A percentile compares a stretch with the other conserved stretches of the same genome.
Evolutionary conservation across 73 alveolate genomes (phyloP).

Genomic region (Stentor coeruleus): DNA sequence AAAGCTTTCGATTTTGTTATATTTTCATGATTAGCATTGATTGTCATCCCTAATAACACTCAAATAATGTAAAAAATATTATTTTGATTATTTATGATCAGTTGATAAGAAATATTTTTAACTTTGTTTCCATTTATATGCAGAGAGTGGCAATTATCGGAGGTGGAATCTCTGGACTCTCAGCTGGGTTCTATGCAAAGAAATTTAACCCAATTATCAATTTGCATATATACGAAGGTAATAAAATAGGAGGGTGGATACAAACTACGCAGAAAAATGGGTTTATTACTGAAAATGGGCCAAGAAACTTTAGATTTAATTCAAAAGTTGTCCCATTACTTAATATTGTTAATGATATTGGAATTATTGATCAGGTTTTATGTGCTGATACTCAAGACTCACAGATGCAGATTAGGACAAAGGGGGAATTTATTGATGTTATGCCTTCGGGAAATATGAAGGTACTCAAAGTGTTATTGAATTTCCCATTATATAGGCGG

Average conservation of each 20-base stretch:
- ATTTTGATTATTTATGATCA: too few species aligned
- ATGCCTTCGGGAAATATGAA: background rate
- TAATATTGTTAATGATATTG: background rate
- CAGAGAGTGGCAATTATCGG: conserved; percentile 8
- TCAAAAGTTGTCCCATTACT: background rate
- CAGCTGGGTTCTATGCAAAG: background rate
- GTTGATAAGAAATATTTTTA: too few species aligned
- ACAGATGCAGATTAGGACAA: background rate
- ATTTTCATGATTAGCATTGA: too few species aligned
- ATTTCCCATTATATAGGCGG: conserved; percentile 6
- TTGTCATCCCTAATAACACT: too few species aligned
- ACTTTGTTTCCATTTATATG: too few species aligned
- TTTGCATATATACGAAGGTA: background rate
- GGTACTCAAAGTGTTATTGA: background rate
- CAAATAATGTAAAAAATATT: too few species aligned
- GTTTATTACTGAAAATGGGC: background rate
- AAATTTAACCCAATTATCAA: background rate
- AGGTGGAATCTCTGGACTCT: conserved; percentile 16
- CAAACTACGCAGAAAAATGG: background rate
- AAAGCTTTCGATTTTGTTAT: too few species aligned
- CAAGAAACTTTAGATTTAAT: background rate
- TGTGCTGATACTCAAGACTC: background rate
- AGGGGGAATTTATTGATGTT: background rate
- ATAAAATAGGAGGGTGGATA: conserved; percentile 7
- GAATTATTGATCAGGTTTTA: background rate